Base-by-base conservation (phyloP, 2,329 filamentous ascomycete species). In the Hymenoscyphus infarciens region DNA sequence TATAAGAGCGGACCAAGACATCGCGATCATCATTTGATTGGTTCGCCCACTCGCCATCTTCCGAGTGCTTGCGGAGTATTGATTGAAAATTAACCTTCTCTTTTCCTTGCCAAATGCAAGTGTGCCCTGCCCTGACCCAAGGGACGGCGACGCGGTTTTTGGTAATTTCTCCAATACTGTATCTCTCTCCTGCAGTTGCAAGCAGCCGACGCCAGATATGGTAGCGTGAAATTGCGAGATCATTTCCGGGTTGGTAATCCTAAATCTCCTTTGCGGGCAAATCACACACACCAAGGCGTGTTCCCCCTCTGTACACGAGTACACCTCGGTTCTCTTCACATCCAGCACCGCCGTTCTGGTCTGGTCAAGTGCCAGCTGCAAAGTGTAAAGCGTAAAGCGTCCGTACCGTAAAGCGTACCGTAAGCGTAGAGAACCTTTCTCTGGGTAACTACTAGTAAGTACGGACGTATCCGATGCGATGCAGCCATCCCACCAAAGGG, bases 391-490 rank as follows among this genome's bases (percentile, higher is more conserved):
- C 10, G 6, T 22, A 19, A 22, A 45, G 39, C 39, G 7, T 6
- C 6, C n/a, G n/a, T n/a, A n/a, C 5, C 5, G 39, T 5, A 16
- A 4, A 11, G 35, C 35, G 13, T 13, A 16, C 13, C 16, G 38
- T n/a, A 39, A 4, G n/a, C 38, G 39, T 19, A 16, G 7, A 45
- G 39, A 45, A 45, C 19, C 39, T 19, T 5, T 45, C 5, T 2
- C 19, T 49, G 19, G 42, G 42, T 49, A 49, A 49, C 42, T 49
- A n/a, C n/a, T n/a, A n/a, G n/a, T n/a, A 49, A 25, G n/a, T 10
- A 59, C 38, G 57, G 57, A 59, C 57, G 38, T 45, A 59, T 27
- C 57, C 57, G 57, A 59, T 16, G 57, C 57, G 42, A 39, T 59
- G 57, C 57, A 59, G 54, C 54, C 45, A 33, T 35, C 29, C 56